Evolutionary conservation across 768 basidiomycete species (phyloP).

Genomic region (Serendipita vermifera): DNA sequence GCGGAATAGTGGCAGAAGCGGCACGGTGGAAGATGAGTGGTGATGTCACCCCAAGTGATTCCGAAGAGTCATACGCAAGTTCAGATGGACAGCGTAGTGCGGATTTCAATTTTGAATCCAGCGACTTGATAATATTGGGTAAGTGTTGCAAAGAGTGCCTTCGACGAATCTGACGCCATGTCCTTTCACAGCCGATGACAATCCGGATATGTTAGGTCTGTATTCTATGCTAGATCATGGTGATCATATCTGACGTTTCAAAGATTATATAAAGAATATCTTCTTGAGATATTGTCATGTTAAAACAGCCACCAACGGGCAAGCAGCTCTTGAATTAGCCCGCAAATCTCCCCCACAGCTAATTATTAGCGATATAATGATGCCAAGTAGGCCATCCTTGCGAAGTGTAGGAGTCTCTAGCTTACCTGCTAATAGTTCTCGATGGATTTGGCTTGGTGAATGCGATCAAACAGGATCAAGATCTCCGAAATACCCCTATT

Average conservation of each 20-base stretch:
- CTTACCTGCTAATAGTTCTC: slow-evolving; percentile 16
- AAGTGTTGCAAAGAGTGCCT: neutral
- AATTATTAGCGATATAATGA: slow-evolving; percentile 26
- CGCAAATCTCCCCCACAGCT: slow-evolving; percentile 19
- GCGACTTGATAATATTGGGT: slow-evolving; percentile 23
- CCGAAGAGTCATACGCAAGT: slow-evolving; percentile 8
- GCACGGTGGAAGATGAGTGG: slow-evolving; percentile 24
- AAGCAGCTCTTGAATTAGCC: slow-evolving; percentile 19
- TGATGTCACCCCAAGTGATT: slow-evolving; percentile 15
- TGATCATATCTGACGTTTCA: neutral
- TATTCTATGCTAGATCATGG: slow-evolving; percentile 13
- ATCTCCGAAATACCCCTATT: slow-evolving; percentile 20
- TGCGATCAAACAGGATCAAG: slow-evolving; percentile 18
- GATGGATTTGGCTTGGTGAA: slow-evolving; percentile 25
- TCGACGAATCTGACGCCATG: neutral
- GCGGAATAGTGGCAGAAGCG: slow-evolving; percentile 28
- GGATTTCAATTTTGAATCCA: slow-evolving; percentile 18
- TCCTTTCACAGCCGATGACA: slow-evolving; percentile 20
- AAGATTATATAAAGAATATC: slow-evolving; percentile 22
- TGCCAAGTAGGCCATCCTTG: slow-evolving; percentile 24
- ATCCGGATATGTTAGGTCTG: slow-evolving; percentile 21
- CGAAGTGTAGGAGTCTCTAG: neutral
- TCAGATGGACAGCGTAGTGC: slow-evolving; percentile 14
- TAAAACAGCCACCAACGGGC: slow-evolving; percentile 24
- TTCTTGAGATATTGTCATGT: slow-evolving; percentile 25